Percentiles rank a stretch among this genome's conserved stretches.
Conservation (phyloP, 2,329 filamentous ascomycete species). For the Zopfia rhizophila region DNA sequence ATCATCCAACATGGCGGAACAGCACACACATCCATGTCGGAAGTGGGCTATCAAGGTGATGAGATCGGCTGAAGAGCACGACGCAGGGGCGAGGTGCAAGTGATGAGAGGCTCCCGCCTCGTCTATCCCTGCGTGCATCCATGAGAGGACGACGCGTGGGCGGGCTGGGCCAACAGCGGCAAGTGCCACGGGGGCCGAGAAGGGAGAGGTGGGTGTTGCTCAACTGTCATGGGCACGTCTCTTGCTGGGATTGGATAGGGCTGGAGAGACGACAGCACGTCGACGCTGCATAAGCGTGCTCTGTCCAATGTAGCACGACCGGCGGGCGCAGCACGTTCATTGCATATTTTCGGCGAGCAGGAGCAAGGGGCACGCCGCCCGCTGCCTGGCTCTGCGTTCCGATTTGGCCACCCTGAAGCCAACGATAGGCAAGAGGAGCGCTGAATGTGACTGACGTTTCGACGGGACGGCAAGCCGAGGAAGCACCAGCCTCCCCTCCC, state of each 20-base stretch:
- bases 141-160: not conserved
- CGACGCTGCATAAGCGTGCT: conserved; percentile 29
- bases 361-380: conserved; percentile 6
- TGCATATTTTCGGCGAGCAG: conserved; percentile 7
- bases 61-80: conserved; percentile 12
- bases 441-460: conserved; percentile 8
- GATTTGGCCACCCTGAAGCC: conserved; percentile 10
- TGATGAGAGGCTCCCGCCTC: conserved; percentile 24
- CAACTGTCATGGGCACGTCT: conserved; percentile 8
- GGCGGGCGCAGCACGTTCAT: conserved; percentile 6
- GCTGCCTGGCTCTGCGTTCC: not conserved
- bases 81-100: conserved; percentile 23
- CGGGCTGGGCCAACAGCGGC: conserved; percentile 5
- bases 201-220: conserved; percentile 13
- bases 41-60: conserved; percentile 3
- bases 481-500: too few relatives aligned
- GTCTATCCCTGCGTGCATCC: conserved; percentile 27
- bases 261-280: conserved; percentile 27
- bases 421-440: not conserved
- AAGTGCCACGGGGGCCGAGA: conserved; percentile 9
- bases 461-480: conserved; percentile 10
- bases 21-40: conserved; percentile 9
- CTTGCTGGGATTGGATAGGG: conserved; percentile 16
- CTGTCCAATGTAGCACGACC: conserved; percentile 13
- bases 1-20: conserved; percentile 12